Conservation (phyloP, 2,329 filamentous ascomycete genomes). For the Zymoseptoria ardabiliae region DNA sequence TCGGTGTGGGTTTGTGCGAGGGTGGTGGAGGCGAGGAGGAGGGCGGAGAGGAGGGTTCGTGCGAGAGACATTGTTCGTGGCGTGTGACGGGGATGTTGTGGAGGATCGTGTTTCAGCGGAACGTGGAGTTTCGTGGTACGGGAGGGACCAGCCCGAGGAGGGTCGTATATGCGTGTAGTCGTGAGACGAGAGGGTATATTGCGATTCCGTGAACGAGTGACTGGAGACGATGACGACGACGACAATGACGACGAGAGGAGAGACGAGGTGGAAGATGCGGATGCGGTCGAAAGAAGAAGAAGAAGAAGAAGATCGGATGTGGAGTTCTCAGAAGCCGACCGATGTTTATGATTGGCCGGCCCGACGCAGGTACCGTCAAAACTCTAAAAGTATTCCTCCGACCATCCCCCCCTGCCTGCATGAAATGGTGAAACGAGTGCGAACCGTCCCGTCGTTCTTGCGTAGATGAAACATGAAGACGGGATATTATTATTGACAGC, state of each 20-base stretch:
- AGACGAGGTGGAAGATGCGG: not conserved
- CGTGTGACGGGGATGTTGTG: not conserved
- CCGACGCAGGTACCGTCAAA: not conserved
- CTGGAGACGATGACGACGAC: not conserved
- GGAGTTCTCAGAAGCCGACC: not conserved
- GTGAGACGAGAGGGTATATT: not conserved
- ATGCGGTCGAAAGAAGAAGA: not conserved
- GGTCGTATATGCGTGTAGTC: not conserved
- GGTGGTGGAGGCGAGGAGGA: conserved; percentile 16
- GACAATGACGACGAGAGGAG: not conserved
- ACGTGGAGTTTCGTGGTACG: not conserved
- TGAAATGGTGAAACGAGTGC: too few species aligned
- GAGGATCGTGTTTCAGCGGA: not conserved
- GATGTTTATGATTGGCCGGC: not conserved
- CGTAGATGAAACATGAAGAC: not conserved
- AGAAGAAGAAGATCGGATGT: not conserved
- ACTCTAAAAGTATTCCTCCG: not conserved
- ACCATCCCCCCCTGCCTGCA: not conserved
- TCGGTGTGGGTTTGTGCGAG: conserved; percentile 66
- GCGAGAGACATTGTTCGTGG: conserved; percentile 14
- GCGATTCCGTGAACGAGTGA: not conserved
- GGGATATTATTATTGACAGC: not conserved
- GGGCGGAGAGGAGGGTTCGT: conserved; percentile 12
- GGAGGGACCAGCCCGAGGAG: not conserved
- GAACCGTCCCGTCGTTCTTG: not conserved